Base-by-base conservation (phyloP, 306 rosid genomes). In the Quercus suber region DNA sequence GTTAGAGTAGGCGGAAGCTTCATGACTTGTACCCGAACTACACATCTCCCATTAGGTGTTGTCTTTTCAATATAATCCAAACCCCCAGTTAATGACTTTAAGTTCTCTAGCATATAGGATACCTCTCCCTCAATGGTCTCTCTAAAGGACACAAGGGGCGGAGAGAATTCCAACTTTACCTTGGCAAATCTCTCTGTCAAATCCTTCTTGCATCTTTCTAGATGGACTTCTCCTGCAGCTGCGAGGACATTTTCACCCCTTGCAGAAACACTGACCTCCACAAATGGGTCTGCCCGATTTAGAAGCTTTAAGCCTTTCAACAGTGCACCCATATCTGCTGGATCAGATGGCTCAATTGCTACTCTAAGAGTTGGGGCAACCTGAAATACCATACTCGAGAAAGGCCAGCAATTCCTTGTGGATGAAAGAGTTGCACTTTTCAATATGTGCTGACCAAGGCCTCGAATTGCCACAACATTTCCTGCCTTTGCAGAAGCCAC, bases 161-260 rank as follows among this genome's bases (percentile, higher is more conserved):
- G 89, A 61, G 97, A 94, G 70, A 92, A 93, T 79, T 89, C 89
- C 90, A 92, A 80, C 78, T 85, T 85, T 45, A 92, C 89, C 88
- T 89, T 92, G 1, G 98, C 97, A 86, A 94, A 94, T 76, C 98
- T 90, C 3, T 92, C 98, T 88, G 89, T 87, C 73, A 94, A 87
- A 88, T 94, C 97, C 81, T 90, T 92, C 82, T 90, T 74, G 86
- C 98, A 94, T 78, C 98, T 88, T 85, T 94, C 93, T 5, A 92
- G 97, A 86, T 92, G 97, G 78, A 94, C 97, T 81, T 94, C 98
- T 49, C 98, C 98, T 1, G 97, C 97, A 4, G 97, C 98, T 71
- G 94, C 87, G 71, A 94, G 85, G 49, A 94, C 93, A 75, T 89
- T 92, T 75, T 92, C 97, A 56, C 98, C 98, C 83, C 97, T 88